phyloP scores from a whole-genome alignment of 495 filamentous ascomycete species.

The Penicillium simplicissimum region DNA sequence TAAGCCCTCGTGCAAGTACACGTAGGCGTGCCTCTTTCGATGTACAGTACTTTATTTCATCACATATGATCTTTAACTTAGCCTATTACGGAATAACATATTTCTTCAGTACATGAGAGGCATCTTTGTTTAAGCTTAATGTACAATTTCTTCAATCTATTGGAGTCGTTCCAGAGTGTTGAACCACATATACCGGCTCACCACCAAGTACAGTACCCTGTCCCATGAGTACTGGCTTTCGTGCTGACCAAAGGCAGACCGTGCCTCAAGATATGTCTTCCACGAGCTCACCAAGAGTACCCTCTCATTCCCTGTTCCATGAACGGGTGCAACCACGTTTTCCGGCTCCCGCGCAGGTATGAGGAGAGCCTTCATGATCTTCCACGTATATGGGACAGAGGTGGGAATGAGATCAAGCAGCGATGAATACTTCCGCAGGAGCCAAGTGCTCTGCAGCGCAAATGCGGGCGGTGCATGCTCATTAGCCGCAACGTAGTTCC shows the following conservation, averaged over 20 bases:
- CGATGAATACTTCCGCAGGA: neutral
- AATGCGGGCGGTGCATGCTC: neutral
- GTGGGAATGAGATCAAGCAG: neutral
- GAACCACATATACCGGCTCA: conserved; percentile 6
- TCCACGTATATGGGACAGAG: neutral
- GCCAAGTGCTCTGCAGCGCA: conserved; percentile 1
- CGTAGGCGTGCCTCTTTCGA: neutral
- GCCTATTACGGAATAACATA: no score
- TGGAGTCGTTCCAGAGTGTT: neutral
- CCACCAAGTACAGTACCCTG: neutral
- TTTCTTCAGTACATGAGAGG: no score
- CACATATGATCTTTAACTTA: neutral
- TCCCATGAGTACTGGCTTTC: conserved; percentile 6
- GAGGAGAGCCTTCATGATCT: neutral
- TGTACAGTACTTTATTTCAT: neutral
- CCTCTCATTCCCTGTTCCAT: neutral
- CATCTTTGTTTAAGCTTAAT: no score
- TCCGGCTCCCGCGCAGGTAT: neutral
- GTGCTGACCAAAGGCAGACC: neutral
- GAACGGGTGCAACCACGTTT: neutral
- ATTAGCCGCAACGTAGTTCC: neutral
- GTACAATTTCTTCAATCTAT: neutral
- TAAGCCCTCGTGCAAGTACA: neutral
- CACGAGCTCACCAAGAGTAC: conserved; percentile 4
- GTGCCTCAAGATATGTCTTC: neutral